Conservation (phyloP, 768 basidiomycete species). For the Tricholoma matsutake region DNA sequence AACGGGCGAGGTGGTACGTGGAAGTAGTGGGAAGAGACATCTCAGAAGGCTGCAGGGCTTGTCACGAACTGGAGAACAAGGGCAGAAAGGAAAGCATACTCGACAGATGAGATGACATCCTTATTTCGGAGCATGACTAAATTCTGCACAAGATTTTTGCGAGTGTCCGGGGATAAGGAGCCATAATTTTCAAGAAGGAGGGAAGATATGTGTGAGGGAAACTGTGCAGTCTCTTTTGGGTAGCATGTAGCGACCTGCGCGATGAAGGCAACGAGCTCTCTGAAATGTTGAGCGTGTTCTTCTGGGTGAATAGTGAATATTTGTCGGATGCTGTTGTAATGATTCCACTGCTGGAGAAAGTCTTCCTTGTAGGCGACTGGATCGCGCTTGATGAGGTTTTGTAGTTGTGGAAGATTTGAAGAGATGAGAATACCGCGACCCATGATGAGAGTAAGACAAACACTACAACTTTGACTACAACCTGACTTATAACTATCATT, state of each 20-base stretch:
- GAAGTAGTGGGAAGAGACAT: slow-evolving; percentile 90
- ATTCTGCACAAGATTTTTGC: slow-evolving; percentile 84
- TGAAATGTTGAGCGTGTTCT: slow-evolving; percentile 82
- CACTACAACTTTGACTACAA: no score
- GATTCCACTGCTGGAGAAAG: slow-evolving; percentile 95
- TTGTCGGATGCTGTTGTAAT: slow-evolving; percentile 84
- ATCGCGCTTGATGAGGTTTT: slow-evolving; percentile 96
- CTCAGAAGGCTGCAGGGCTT: slow-evolving; percentile 65
- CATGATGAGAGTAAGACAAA: slow-evolving; percentile 27
- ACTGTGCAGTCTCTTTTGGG: slow-evolving; percentile 83
- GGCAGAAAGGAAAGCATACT: slow-evolving; percentile 50
- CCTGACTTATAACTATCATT: background rate
- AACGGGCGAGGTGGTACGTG: slow-evolving; percentile 85
- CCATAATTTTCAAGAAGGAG: slow-evolving; percentile 80
- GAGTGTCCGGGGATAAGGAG: slow-evolving; percentile 72
- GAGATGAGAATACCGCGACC: slow-evolving; percentile 76
- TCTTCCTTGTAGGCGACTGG: slow-evolving; percentile 90
- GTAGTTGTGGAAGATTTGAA: slow-evolving; percentile 89
- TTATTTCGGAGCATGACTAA: slow-evolving; percentile 93
- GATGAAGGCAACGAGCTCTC: slow-evolving; percentile 88
- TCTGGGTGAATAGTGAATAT: slow-evolving; percentile 81
- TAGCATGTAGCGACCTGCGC: slow-evolving; percentile 86
- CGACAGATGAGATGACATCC: slow-evolving; percentile 86
- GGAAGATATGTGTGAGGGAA: slow-evolving; percentile 75
- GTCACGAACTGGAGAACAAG: background rate